phyloP scores from a whole-genome alignment of 2,329 filamentous ascomycete genomes.

The Pseudogymnoascus sp. region DNA sequence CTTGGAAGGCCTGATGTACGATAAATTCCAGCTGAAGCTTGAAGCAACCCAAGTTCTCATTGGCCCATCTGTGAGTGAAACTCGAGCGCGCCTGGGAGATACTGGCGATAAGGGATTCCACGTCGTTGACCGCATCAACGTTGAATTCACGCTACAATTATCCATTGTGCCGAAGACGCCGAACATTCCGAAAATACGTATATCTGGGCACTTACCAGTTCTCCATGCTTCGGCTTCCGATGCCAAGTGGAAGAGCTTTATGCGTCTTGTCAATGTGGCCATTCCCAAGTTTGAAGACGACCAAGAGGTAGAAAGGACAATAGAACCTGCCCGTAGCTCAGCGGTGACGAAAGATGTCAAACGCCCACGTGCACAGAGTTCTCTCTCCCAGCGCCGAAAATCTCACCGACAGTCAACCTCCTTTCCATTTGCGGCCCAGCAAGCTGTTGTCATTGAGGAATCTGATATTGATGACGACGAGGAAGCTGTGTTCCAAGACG shows the following conservation, averaged over 20 bases:
- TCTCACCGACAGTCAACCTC: slow-evolving; percentile 59
- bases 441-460: slow-evolving; percentile 68
- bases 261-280: slow-evolving; percentile 92
- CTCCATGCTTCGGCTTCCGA: slow-evolving; percentile 90
- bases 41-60: slow-evolving; percentile 94
- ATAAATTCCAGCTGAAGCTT: slow-evolving; percentile 89
- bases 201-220: slow-evolving; percentile 86
- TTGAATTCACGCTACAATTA: slow-evolving; percentile 92
- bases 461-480: slow-evolving; percentile 47
- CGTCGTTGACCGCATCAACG: slow-evolving; percentile 93
- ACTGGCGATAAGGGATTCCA: slow-evolving; percentile 69
- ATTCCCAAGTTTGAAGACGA: slow-evolving; percentile 71
- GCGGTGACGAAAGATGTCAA: slow-evolving; percentile 11
- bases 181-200: slow-evolving; percentile 82
- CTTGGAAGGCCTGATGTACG: slow-evolving; percentile 92
- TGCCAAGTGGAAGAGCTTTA: slow-evolving; percentile 91
- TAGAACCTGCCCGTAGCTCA: neutral
- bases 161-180: slow-evolving; percentile 96
- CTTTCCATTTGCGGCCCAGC: slow-evolving; percentile 65
- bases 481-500: slow-evolving; percentile 61
- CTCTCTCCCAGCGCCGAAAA: slow-evolving; percentile 31
- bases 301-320: slow-evolving; percentile 26
- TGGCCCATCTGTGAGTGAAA: slow-evolving; percentile 84
- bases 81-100: slow-evolving; percentile 70
- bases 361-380: slow-evolving; percentile 21